These are phyloP conservation scores for Lasiosphaeria hispida DNA, from an alignment of 495 filamentous ascomycete genomes.

Conservation along the genomic window DNA sequence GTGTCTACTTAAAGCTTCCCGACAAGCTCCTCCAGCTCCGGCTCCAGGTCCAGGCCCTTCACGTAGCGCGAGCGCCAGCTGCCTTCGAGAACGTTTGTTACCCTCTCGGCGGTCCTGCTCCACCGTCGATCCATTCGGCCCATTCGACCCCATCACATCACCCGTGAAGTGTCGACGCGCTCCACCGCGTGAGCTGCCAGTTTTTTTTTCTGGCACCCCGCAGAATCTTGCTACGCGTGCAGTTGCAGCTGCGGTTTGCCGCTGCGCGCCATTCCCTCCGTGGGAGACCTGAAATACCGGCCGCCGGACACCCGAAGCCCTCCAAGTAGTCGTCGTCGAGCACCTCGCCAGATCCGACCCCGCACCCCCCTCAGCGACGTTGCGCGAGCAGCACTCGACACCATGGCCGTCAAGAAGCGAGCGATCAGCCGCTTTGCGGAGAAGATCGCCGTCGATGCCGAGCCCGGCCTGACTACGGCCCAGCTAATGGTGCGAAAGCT, in stretches of 20 bases:
- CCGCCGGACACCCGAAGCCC: no score
- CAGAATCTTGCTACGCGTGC: no score
- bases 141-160: background rate
- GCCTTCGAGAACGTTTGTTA: background rate
- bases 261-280: no score
- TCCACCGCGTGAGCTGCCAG: background rate
- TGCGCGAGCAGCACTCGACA: background rate
- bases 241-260: no score
- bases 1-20: no score
- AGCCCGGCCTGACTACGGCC: slow-evolving; percentile 75
- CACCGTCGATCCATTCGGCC: slow-evolving; percentile 6
- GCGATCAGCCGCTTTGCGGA: slow-evolving; percentile 32
- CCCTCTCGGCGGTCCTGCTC: background rate
- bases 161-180: background rate
- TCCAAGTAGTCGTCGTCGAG: background rate
- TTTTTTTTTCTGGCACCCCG: background rate
- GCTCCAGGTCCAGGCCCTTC: background rate
- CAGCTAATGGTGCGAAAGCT: slow-evolving; percentile 66
- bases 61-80: background rate
- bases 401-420: slow-evolving; percentile 15
- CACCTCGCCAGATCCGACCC: background rate
- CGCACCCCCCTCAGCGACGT: background rate
- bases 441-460: slow-evolving; percentile 68
- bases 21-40: background rate
- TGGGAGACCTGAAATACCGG: no score